These are phyloP conservation scores for Thelonectria olida DNA, from an alignment of 2,329 filamentous ascomycete species.

Conservation along the genomic window DNA sequence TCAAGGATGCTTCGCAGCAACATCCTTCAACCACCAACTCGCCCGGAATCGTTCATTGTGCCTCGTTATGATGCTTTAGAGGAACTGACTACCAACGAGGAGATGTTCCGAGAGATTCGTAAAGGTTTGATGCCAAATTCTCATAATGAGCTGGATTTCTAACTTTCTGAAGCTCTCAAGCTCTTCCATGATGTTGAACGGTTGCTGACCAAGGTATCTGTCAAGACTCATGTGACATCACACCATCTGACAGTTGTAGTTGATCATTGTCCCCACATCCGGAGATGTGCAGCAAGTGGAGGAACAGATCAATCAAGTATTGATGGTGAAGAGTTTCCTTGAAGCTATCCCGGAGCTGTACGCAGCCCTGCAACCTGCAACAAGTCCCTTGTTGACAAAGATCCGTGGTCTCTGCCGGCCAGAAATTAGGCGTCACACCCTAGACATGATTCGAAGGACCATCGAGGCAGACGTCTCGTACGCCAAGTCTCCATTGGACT, in stretches of 20 bases:
- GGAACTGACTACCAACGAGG: constrained; percentile 82
- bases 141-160: background rate
- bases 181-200: constrained; percentile 81
- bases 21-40: constrained; percentile 87
- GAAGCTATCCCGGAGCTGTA: constrained; percentile 73
- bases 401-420: constrained; percentile 77
- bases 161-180: constrained; percentile 67
- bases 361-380: constrained; percentile 71
- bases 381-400: constrained; percentile 70
- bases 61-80: constrained; percentile 84
- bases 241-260: constrained; percentile 51
- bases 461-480: constrained; percentile 87
- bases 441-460: constrained; percentile 70
- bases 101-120: constrained; percentile 82
- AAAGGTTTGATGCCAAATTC: constrained; percentile 62
- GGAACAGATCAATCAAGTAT: constrained; percentile 84
- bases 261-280: constrained; percentile 79
- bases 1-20: constrained; percentile 83
- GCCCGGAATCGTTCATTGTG: constrained; percentile 68
- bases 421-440: constrained; percentile 67
- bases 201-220: constrained; percentile 74
- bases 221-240: rapidly evolving
- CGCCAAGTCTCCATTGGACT: constrained; percentile 80
- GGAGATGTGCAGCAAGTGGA: constrained; percentile 75
- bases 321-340: constrained; percentile 87